These are phyloP conservation scores for Phytophthora capsici DNA, from an alignment of 352 stramenopile genomes.

Conservation along the genomic window DNA sequence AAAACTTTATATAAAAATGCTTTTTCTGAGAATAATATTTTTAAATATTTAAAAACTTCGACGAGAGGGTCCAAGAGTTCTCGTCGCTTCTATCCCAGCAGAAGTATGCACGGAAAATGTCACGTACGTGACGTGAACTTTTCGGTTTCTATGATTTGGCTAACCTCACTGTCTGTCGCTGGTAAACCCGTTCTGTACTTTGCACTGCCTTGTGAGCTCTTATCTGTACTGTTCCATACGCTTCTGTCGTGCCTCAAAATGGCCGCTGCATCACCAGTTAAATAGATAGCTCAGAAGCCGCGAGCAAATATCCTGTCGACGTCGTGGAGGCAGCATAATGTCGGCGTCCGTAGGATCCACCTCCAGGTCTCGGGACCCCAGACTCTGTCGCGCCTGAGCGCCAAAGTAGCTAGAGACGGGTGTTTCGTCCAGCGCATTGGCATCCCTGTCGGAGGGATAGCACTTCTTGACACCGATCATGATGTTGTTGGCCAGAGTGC, in stretches of 20 bases:
- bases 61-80: too few species aligned
- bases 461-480: constrained; percentile 89
- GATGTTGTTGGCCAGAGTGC: constrained; percentile 62
- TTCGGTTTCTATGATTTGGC: too few species aligned
- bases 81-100: too few species aligned
- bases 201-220: too few species aligned
- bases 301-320: constrained; percentile 82
- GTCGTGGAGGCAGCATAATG: constrained; percentile 81
- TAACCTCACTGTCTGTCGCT: too few species aligned
- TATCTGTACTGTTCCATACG: too few species aligned
- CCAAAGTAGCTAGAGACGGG: constrained; percentile 65
- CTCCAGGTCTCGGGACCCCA: constrained; percentile 65
- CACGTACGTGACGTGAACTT: too few species aligned
- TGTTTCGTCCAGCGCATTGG: constrained; percentile 58
- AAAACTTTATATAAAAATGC: too few species aligned
- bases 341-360: constrained; percentile 81
- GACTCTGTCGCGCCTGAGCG: constrained; percentile 46
- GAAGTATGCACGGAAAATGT: too few species aligned
- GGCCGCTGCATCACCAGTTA: constrained; percentile 63
- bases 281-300: constrained; percentile 85
- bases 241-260: constrained; percentile 2
- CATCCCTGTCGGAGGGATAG: constrained; percentile 67
- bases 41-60: too few species aligned
- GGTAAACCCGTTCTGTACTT: too few species aligned
- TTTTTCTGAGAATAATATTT: too few species aligned